Evolutionary conservation across 73 alveolate genomes (phyloP).

Genomic region (Symbiodinium natans): DNA sequence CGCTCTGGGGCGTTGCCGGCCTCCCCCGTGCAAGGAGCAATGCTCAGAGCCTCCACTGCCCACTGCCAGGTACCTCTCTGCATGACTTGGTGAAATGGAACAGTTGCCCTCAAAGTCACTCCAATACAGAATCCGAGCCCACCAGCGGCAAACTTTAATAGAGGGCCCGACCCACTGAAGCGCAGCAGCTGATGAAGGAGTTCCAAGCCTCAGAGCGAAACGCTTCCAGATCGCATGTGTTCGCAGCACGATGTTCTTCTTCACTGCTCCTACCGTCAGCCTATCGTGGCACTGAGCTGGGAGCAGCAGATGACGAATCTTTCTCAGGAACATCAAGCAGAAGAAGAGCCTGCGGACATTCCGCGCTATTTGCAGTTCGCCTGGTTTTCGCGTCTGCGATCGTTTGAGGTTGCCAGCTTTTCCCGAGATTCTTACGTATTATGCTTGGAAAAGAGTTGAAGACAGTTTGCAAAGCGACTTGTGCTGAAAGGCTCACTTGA

Average conservation of each 20-base stretch:
- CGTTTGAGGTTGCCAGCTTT: no score
- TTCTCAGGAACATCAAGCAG: not conserved
- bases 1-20: not conserved
- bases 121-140: no score
- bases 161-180: not conserved
- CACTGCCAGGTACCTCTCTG: not conserved
- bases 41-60: not conserved
- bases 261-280: not conserved
- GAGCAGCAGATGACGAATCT: not conserved
- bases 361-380: not conserved
- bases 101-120: no score
- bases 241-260: not conserved
- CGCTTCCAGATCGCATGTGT: not conserved
- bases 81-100: no score
- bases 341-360: not conserved
- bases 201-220: slow-evolving; percentile 17
- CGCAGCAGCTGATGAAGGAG: slow-evolving; percentile 80
- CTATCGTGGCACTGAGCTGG: not conserved
- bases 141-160: no score
- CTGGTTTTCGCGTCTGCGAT: no score
- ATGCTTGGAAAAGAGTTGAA: no score
- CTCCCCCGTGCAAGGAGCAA: not conserved
- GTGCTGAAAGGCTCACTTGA: no score
- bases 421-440: no score
- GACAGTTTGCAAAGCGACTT: no score